Base-by-base conservation (phyloP, 116 monocot species). In the Zostera marina region DNA sequence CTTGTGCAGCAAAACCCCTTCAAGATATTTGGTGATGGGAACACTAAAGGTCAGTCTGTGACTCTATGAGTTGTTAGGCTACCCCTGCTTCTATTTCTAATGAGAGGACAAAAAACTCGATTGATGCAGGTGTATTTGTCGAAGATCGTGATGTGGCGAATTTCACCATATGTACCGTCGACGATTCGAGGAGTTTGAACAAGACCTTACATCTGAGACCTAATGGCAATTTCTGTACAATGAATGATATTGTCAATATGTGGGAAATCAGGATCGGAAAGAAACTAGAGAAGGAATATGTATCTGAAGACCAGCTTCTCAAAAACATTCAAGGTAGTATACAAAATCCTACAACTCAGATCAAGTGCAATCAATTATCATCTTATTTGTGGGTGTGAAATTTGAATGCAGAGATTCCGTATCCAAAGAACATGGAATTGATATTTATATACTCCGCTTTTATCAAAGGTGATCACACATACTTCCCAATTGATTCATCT, bases 391-490 rank as follows among this genome's bases (percentile, higher is more conserved):
- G n/a, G n/a, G n/a, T n/a, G n/a, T n/a, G n/a, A n/a, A n/a, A 11
- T 52, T 53, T 42, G 41, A 56, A 66, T 73, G 41, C 79, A 87
- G 87, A 77, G 46, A 64, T 69, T 11, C 62, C 76, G 62, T 72
- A 56, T 55, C 76, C 87, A 2, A 32, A 46, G 59, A 79, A 79
- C 61, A 66, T 68, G 71, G 74, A 68, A 17, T 57, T 79, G 25
- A 63, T 81, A 47, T 87, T 81, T 39, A 72, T 87, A 69, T 82
- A 87, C 69, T 74, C 79, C 8, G 61, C 62, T 11, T 87, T 87
- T 39, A 39, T 81, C 23, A 81, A 74, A 65, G 81, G 81, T 12
- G 79, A 79, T 68, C 78, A 87, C 32, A 79, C 76, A 14, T 72
- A 79, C 56, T 87, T 76, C 61, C 68, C 65, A 41, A 71, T 87